Conservation (phyloP, 2,329 filamentous ascomycete genomes). For the Chaetomium sp. region DNA sequence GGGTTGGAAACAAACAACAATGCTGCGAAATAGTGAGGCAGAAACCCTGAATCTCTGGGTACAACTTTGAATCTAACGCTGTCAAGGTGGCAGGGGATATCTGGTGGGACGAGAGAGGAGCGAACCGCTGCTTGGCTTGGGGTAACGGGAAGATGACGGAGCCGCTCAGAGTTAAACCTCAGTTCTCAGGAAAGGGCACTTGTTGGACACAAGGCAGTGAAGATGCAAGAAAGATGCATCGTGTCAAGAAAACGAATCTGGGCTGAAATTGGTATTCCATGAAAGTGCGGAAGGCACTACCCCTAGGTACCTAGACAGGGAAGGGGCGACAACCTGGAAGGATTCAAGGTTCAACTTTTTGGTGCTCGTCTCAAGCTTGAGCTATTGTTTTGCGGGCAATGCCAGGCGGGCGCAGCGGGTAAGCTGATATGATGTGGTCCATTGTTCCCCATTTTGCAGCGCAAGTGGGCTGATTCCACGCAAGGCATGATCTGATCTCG, state of each 20-base stretch:
- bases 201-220: background rate
- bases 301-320: background rate
- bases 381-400: background rate
- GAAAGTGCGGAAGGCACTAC: background rate
- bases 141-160: conserved; percentile 7
- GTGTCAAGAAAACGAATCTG: background rate
- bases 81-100: conserved; percentile 13
- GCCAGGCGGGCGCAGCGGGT: background rate
- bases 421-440: conserved; percentile 18
- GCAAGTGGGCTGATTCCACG: conserved; percentile 35
- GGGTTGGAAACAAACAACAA: background rate
- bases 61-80: conserved; percentile 2
- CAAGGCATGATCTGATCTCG: conserved; percentile 35
- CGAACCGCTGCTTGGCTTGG: conserved; percentile 11
- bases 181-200: background rate
- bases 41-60: background rate
- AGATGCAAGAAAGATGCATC: conserved; percentile 11
- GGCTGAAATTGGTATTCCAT: background rate
- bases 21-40: background rate
- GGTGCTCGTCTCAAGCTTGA: background rate
- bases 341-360: background rate
- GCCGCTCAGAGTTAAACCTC: background rate
- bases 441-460: conserved; percentile 19
- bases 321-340: background rate
- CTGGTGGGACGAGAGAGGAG: conserved; percentile 22